Evolutionary conservation across 306 rosid genomes (phyloP), one percentile per base, ranked within the genome.

Genomic region (Begonia peltatifolia): DNA sequence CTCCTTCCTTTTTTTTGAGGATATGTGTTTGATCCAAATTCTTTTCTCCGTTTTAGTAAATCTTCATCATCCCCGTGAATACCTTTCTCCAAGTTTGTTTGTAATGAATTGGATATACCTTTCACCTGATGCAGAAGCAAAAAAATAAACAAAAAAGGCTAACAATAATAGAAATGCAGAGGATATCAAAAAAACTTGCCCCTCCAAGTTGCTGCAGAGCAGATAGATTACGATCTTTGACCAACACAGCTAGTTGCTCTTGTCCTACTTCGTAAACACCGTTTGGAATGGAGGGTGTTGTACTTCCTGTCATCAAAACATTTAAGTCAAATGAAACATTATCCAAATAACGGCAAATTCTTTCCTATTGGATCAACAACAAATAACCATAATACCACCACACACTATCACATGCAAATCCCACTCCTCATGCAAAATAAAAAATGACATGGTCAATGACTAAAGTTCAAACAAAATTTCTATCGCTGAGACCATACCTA

Each of bases 21-120:
- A 80, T 87, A 87, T 56, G 78, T 74, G 69, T 92, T 87, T 38
- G 99, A 75, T 53, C 96, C 96, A 68, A 75, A 92, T 9, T 74
- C 79, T 62, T 62, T 75, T 70, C 57, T 86, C 42, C 94, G 73
- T 58, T 73, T 83, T n/a, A 73, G 61, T 56, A 86, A 60, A 57
- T 83, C 99, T 18, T 68, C 75, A 53, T 87, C 94, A 70, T 84
- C 94, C 11, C 80, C 94, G 63, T 11, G 14, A 54, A 87, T 57
- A 58, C 99, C 99, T 83, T 84, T 83, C 57, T 87, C 94, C 56
- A 77, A 15, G 70, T 73, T 65, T 25, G 94, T 73, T 81, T 79
- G 70, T 68, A 92, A 66, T 57, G 70, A 71, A 52, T 75, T 65
- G 43, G 83, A 78, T 22, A 92, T 2, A 61, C 94, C 93, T 48